Evolutionary conservation across 805 yeast genomes (phyloP), one percentile per base, ranked within the genome.

Genomic region (Wickerhamiella vanderwaltii): DNA sequence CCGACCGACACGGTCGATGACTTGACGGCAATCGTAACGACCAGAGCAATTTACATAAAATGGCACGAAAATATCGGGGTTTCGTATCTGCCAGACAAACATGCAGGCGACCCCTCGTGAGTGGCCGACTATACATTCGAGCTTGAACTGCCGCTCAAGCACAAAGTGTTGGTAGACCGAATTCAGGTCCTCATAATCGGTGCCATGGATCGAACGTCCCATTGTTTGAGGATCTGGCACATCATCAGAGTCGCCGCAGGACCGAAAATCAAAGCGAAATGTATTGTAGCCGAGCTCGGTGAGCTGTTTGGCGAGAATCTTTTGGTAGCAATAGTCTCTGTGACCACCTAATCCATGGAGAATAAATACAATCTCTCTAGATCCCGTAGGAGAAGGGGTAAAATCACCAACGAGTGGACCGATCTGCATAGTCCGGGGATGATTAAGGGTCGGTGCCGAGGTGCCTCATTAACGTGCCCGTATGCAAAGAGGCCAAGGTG

Each of bases 341-440:
- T 87, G 93, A 0, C 94, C 93, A 1, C 77, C 87, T 47, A 73
- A 79, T 1, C 96, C 96, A 57, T 87, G 96, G n/a, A 75, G 49
- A 13, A 86, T 54, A 5, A 86, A 55, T 0, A 78, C 84, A 29
- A 71, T 65, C 13, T 59, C 25, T 19, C 20, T 29, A 5, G 37
- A 12, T 17, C 20, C 20, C 3, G 35, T 38, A 6, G 9, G 9
- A n/a, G 35, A 32, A n/a, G 13, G 25, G 6, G 24, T 18, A 17
- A 38, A 30, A 7, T 25, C 33, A 3, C 41, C 41, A 5, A 30
- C 41, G 11, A 38, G 32, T 3, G 25, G 33, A n/a, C 34, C 34
- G 13, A 37, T 29, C 16, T 28, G 19, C 28, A 37, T 29, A 34
- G 9, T 9, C 11, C 7, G 26, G 11, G 11, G 26, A 23, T 23